phyloP scores from a whole-genome alignment of 176 grass and related monocot species.

The Zea luxurians region DNA sequence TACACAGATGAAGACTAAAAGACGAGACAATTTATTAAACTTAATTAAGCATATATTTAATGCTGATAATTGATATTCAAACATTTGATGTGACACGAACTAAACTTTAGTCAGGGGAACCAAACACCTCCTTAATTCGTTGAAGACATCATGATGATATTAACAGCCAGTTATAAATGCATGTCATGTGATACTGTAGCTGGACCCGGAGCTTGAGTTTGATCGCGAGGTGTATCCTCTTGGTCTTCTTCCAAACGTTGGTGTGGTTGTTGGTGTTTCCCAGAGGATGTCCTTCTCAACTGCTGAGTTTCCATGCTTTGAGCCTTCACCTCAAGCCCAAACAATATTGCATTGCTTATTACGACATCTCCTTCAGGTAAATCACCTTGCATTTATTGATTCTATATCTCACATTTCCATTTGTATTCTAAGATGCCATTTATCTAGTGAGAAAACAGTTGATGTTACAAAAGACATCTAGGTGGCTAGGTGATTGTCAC shows the following conservation, averaged over 20 bases:
- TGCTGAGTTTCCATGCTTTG: constrained; percentile 94
- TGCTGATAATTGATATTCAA: too few species aligned
- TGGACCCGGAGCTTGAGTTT: constrained; percentile 99
- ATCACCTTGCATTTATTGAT: constrained; percentile 11
- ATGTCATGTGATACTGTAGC: constrained; percentile 61
- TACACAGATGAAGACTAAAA: too few species aligned
- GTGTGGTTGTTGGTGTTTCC: constrained; percentile 90
- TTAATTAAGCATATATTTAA: too few species aligned
- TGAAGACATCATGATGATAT: constrained; percentile 4
- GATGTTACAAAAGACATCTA: background rate
- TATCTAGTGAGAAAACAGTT: constrained; percentile 5
- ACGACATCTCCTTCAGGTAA: constrained; percentile 95
- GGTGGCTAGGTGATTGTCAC: background rate
- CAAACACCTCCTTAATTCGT: background rate
- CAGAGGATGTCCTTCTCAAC: constrained; percentile 97
- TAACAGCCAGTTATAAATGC: constrained; percentile 16
- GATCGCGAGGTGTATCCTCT: constrained; percentile 96
- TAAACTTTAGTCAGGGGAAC: too few species aligned
- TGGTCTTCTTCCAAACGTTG: constrained; percentile 96
- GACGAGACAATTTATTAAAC: too few species aligned
- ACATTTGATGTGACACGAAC: too few species aligned
- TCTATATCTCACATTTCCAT: background rate
- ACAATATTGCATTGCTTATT: constrained; percentile 98
- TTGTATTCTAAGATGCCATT: constrained; percentile 14
- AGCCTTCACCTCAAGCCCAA: constrained; percentile 94